Evolutionary conservation across 2,329 filamentous ascomycete genomes (phyloP).

Genomic region (Amesomyces nigricolor): DNA sequence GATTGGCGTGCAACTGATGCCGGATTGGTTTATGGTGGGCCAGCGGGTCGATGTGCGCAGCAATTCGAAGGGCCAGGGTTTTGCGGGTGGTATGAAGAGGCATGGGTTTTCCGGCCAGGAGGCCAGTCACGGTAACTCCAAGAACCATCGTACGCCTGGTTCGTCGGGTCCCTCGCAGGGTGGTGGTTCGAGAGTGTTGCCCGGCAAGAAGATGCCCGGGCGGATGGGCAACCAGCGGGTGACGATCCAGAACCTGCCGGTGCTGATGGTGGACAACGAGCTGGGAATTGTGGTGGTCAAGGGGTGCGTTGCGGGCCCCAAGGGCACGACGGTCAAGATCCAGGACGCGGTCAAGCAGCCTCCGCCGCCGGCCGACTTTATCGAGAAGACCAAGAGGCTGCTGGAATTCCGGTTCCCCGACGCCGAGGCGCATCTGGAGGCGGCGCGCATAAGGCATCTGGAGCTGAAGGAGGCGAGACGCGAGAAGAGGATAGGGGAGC

Average conservation of each 20-base stretch:
- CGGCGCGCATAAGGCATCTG: slow-evolving; percentile 46
- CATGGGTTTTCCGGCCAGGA: slow-evolving; percentile 86
- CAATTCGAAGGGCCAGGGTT: slow-evolving; percentile 81
- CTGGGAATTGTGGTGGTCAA: slow-evolving; percentile 85
- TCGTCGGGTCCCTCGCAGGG: slow-evolving; percentile 86
- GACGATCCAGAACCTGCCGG: slow-evolving; percentile 85
- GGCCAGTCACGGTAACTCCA: slow-evolving; percentile 90
- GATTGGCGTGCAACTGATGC: slow-evolving; percentile 68
- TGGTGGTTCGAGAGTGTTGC: slow-evolving; percentile 83
- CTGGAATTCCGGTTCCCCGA: slow-evolving; percentile 44
- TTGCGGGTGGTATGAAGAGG: slow-evolving; percentile 96
- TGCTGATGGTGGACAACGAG: slow-evolving; percentile 80
- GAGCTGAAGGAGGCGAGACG: slow-evolving; percentile 48
- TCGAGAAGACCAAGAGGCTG: slow-evolving; percentile 40
- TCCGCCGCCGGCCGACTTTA: slow-evolving; percentile 42
- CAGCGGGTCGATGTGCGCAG: slow-evolving; percentile 84
- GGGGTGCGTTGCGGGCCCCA: slow-evolving; percentile 81
- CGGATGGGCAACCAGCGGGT: slow-evolving; percentile 87
- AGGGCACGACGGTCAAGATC: slow-evolving; percentile 76
- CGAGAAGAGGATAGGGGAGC: slow-evolving; percentile 36
- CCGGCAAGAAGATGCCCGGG: slow-evolving; percentile 97
- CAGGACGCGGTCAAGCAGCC: slow-evolving; percentile 88
- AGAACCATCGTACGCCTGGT: slow-evolving; percentile 89
- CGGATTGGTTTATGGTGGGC: slow-evolving; percentile 87
- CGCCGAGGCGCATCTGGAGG: slow-evolving; percentile 41